A percentile compares a stretch with the other conserved stretches of the same genome.
These are phyloP conservation scores for Stephanodiscus minutulus DNA, from an alignment of 108 stramenopile genomes.

Conservation along the genomic window DNA sequence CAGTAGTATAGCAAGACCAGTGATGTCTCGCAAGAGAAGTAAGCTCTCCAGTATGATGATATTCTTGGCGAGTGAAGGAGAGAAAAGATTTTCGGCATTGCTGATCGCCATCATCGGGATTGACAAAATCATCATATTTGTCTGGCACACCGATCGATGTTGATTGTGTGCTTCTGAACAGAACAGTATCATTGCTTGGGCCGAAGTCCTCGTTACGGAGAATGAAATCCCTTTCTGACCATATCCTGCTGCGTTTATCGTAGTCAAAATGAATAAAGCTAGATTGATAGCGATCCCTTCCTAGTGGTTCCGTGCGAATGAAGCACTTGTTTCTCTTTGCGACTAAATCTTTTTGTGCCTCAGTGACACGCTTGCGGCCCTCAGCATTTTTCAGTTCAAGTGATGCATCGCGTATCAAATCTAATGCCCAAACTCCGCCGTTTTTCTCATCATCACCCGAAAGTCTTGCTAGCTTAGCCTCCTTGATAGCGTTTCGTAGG, in stretches of 20 bases:
- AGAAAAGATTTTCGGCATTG: constrained; percentile 44
- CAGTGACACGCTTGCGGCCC: constrained; percentile 74
- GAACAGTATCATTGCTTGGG: constrained; percentile 40
- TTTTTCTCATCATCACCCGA: constrained; percentile 73
- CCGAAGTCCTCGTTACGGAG: constrained; percentile 22
- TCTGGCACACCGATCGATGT: constrained; percentile 64
- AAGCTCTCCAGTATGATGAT: constrained; percentile 61
- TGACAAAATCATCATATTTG: constrained; percentile 66
- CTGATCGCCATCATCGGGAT: constrained; percentile 35
- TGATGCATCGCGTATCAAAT: constrained; percentile 78
- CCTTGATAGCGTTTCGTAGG: constrained; percentile 67
- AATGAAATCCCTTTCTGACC: constrained; percentile 72
- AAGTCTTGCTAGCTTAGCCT: constrained; percentile 75
- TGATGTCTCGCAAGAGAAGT: constrained; percentile 59
- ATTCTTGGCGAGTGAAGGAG: constrained; percentile 72
- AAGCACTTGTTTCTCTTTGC: constrained; percentile 86
- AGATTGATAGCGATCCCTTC: constrained; percentile 70
- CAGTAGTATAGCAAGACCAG: constrained; percentile 81
- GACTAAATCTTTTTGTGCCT: constrained; percentile 84
- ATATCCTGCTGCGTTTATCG: constrained; percentile 73
- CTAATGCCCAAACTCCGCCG: constrained; percentile 78
- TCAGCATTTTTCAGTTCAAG: constrained; percentile 84
- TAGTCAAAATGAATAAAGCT: constrained; percentile 78
- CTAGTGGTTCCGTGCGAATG: constrained; percentile 76
- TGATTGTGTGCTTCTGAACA: constrained; percentile 30